These are phyloP conservation scores for Fusarium sp. DNA, from an alignment of 2,329 filamentous ascomycete genomes.

Conservation along the genomic window DNA sequence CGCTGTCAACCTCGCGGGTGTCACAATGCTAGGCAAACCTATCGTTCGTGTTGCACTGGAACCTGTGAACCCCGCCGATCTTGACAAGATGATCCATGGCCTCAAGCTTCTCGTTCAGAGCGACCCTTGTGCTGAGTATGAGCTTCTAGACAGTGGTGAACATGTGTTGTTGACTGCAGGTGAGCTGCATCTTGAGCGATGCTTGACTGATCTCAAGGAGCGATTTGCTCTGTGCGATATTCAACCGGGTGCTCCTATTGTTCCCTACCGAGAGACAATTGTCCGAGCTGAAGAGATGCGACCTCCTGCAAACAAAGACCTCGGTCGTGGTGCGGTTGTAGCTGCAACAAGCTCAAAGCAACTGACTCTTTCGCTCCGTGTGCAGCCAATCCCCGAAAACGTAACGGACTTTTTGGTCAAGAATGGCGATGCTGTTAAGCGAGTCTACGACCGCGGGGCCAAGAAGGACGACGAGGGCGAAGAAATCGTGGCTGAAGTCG, in stretches of 20 bases:
- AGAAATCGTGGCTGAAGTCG: constrained; percentile 63
- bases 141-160: constrained; percentile 91
- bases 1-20: constrained; percentile 88
- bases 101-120: constrained; percentile 89
- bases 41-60: constrained; percentile 98
- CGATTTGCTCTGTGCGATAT: constrained; percentile 95
- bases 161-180: constrained; percentile 95
- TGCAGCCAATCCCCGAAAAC: constrained; percentile 79
- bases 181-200: constrained; percentile 92
- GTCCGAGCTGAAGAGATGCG: constrained; percentile 92
- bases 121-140: constrained; percentile 95
- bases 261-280: constrained; percentile 94
- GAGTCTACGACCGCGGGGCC: constrained; percentile 75
- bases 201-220: constrained; percentile 91
- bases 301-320: constrained; percentile 82
- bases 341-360: constrained; percentile 86
- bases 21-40: constrained; percentile 81
- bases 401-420: constrained; percentile 89
- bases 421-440: constrained; percentile 81
- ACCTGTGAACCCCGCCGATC: constrained; percentile 86
- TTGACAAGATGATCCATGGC: constrained; percentile 94
- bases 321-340: constrained; percentile 84
- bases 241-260: constrained; percentile 91
- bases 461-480: constrained; percentile 53
- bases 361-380: constrained; percentile 78